Base-by-base conservation (phyloP, 108 stramenopile genomes). In the Skeletonema marinoi region DNA sequence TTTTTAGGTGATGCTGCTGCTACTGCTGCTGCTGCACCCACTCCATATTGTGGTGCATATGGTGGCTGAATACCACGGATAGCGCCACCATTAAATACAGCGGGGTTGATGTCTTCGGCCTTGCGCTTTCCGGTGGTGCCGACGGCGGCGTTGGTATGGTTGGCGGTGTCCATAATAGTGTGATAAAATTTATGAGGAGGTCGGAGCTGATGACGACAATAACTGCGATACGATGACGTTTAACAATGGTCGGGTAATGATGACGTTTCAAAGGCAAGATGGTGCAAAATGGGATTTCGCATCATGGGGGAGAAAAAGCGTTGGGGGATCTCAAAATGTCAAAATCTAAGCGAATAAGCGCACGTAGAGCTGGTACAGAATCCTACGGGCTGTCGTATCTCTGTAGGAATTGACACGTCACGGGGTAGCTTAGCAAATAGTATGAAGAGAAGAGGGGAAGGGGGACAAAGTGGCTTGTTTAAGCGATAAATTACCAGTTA, bases 71-170 rank as follows among this genome's bases (percentile, higher is more conserved):
- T 10, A 59, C 14, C 9, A 25, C 17, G 21, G 11, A 56, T 10
- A n/a, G 61, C 71, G 8, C n/a, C 60, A 12, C 39, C 61, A 38
- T 72, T 36, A 21, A 46, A 33, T 2, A 32, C 61, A 4, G 71
- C 61, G 19, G 61, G 56, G 61, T 56, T 50, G 36, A 54, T 68
- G 29, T 60, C 71, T 6, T 42, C 60, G 9, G 71, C 71, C 71
- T 72, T 72, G 39, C 59, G 59, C 60, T 62, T 72, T 36, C 59
- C 61, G 60, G 35, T 42, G 71, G 61, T 5, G 17, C 41, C 39
- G 60, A 6, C 13, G 2, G 61, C 14, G 17, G 60, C 39, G 60
- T 1, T 6, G 2, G 1, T 38, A 12, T 33, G 10, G n/a, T 32
- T 65, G 64, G 2, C 16, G 32, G 64, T 1, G 58, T 59, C 58